Evolutionary conservation across 805 yeast species (phyloP), one percentile per base, ranked within the genome.

Genomic region (Yamadazyma sp.): DNA sequence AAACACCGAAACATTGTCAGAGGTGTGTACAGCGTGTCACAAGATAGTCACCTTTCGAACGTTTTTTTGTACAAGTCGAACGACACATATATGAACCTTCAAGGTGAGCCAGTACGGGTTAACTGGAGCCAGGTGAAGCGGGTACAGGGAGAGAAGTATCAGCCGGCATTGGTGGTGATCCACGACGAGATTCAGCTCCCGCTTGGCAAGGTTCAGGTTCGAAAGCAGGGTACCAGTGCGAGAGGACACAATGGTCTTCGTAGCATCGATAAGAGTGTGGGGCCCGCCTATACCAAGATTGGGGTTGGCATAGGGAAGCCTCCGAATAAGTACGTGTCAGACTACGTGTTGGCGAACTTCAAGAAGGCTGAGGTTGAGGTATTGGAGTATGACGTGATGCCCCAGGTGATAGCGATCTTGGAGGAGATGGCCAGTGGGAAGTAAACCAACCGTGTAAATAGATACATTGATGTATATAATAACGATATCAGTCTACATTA

Each of bases 191-290:
- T 89, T 30, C 82, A 79, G 42, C 54, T 80, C 10, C 75, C 73
- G 0, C 47, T 80, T 3, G 96, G 97, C 0, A 74, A 77, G 37
- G 64, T 80, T 14, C 83, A 83, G 49, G 55, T 83, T 1, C 67
- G 91, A 32, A 65, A 62, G 12, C 80, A 78, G 10, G 74, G 77
- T 1, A 68, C 82, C 0, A 75, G 86, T 28, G 70, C 80, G 11
- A 67, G 93, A 30, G 96, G 96, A 0, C 98, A 90, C 52, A 88
- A 87, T 53, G 97, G 96, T 0, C 65, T 90, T 18, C 72, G 73
- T 44, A 76, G 83, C 27, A 71, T 90, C 3, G 73, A 71, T 29
- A 46, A 56, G 5, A 28, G 41, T 15, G 55, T 73, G 24, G 81
- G 82, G 0, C 65, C 68, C 23, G 69, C 66, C 12, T 86, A 81